Base-by-base conservation (phyloP, 805 yeast genomes). In the Saccharomycopsis sp. region DNA sequence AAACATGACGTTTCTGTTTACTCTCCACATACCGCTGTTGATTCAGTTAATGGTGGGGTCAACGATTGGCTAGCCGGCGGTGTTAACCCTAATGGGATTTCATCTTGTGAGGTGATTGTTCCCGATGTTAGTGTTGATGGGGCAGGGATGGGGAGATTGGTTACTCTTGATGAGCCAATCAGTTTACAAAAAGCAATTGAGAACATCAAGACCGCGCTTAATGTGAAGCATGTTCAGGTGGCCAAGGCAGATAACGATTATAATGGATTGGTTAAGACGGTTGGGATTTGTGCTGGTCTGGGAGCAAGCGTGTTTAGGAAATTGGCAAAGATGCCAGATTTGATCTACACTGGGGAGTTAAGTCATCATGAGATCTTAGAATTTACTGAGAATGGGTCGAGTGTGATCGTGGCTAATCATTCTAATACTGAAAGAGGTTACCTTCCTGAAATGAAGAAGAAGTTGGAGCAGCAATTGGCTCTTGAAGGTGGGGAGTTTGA, bases 231-330 rank as follows among this genome's bases (percentile, higher is more conserved):
- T 51, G 65, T 89, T 5, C 95, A 85, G 59, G 74, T 86, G 2
- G 85, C 86, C 2, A 56, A 67, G 0, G 59, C 51, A 2, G 32
- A 55, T 2, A 59, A 55, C 6, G 51, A 52, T 16, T n/a, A 34
- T 21, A 27, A 19, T 4, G 45, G 16, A 7, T 28, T 28, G 14
- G 70, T 87, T 43, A 62, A 60, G 20, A 71, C 75, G 0, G 66
- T 88, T 19, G 97, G 97, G 0, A 61, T 93, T 13, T 93, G 99
- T 63, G 97, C 98, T 3, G 99, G 99, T 0, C 84, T 96, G 1
- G 97, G 98, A 0, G 81, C 85, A 2, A 71, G 81, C 1, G 86
- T 89, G 1, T 80, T 87, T 62, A 47, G 75, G 6, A 67, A 74
- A 0, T 77, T 85, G 1, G 72, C 82, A 58, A 58, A 63, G 28